phyloP scores from a whole-genome alignment of 495 filamentous ascomycete species.

The Margaritispora aquatica region DNA sequence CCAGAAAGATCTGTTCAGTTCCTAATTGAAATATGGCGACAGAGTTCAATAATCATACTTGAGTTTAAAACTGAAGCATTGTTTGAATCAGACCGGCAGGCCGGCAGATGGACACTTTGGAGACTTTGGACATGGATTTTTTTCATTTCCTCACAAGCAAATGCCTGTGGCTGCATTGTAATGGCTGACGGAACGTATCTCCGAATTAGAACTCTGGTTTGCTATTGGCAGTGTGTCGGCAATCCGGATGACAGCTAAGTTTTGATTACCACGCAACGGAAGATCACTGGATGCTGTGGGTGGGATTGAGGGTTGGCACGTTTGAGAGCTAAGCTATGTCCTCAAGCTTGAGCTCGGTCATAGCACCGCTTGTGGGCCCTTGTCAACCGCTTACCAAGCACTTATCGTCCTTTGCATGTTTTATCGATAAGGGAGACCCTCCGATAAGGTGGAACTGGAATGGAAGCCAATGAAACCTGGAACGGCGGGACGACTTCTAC shows the following conservation, averaged over 20 bases:
- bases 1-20: no score
- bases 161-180: background rate
- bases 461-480: no score
- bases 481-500: no score
- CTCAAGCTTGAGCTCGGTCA: no score
- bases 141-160: background rate
- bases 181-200: background rate
- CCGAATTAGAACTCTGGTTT: background rate
- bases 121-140: no score
- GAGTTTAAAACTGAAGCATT: background rate
- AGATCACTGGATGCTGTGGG: background rate
- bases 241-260: background rate
- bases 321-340: no score
- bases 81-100: background rate
- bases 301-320: no score
- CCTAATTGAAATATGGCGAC: no score
- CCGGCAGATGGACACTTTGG: no score
- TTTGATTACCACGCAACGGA: background rate
- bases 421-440: background rate
- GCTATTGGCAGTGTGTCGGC: background rate
- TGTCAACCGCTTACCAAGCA: background rate
- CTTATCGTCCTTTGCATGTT: background rate
- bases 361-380: no score
- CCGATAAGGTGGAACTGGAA: no score
- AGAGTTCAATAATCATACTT: no score